Percentiles rank a stretch among this genome's conserved stretches.
Evolutionary conservation across 2,329 filamentous ascomycete species (phyloP).

Genomic region (Clarireedia sp.): DNA sequence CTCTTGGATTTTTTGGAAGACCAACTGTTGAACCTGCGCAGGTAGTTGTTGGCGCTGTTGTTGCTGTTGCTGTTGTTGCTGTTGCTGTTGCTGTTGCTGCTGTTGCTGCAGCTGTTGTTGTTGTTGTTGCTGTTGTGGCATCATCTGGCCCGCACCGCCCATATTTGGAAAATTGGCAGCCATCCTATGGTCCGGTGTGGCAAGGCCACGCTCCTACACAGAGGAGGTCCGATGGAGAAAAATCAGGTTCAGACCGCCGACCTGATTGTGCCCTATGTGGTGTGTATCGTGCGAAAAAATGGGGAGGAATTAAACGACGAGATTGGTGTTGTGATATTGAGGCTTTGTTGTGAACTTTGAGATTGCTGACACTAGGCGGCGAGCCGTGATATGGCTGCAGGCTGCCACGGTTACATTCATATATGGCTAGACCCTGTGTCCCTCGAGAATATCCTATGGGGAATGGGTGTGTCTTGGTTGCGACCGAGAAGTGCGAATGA

Average conservation of each 20-base stretch:
- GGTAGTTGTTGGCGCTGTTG: too few relatives aligned
- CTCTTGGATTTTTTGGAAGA: too few relatives aligned
- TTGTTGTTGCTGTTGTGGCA: conserved; percentile 21
- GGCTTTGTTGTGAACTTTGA: conserved; percentile 9
- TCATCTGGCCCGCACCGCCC: conserved; percentile 24
- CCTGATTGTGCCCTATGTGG: conserved; percentile 1
- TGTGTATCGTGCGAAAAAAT: conserved; percentile 4
- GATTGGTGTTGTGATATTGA: conserved; percentile 1
- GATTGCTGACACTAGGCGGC: conserved; percentile 22
- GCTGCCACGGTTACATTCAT: conserved; percentile 23
- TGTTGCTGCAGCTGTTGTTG: conserved; percentile 3
- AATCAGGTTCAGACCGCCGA: conserved; percentile 15
- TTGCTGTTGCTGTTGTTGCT: neutral
- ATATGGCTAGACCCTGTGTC: conserved; percentile 23
- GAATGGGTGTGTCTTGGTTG: conserved; percentile 19
- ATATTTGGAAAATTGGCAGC: conserved; percentile 29
- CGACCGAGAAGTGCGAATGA: conserved; percentile 10
- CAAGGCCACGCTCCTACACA: conserved; percentile 21
- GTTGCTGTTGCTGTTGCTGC: neutral
- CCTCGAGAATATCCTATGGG: conserved; percentile 18
- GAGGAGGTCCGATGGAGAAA: conserved; percentile 15
- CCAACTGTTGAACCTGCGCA: too few relatives aligned
- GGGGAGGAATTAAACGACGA: conserved; percentile 3
- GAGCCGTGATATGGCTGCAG: conserved; percentile 23
- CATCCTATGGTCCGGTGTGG: conserved; percentile 24